A percentile compares a stretch with the other conserved stretches of the same genome.
Conservation (phyloP, 2,329 filamentous ascomycete species). For the Aspergillus calidoustus region DNA sequence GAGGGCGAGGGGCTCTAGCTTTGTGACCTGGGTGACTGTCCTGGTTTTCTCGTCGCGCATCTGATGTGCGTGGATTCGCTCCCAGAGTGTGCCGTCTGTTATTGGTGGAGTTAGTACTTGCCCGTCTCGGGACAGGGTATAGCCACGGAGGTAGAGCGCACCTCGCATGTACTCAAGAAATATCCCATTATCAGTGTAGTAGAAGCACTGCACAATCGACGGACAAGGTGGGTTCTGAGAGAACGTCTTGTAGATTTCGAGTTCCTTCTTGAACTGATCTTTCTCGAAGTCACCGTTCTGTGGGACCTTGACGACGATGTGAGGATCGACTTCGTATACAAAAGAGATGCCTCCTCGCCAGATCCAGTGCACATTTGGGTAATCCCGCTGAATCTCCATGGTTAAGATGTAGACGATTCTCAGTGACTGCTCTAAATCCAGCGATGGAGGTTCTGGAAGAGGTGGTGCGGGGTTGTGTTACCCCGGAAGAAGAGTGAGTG, state of each 20-base stretch:
- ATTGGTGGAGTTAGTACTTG: too few species aligned
- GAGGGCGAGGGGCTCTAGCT: constrained; percentile 31
- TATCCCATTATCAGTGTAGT: constrained; percentile 23
- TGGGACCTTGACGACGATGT: constrained; percentile 35
- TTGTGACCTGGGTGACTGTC: constrained; percentile 32
- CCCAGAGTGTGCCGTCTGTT: constrained; percentile 26
- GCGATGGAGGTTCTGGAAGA: too few species aligned
- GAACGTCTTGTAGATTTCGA: constrained; percentile 30
- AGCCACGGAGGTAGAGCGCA: constrained; percentile 1
- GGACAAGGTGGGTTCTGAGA: constrained; percentile 28
- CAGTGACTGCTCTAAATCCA: too few species aligned
- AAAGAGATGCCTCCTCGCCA: constrained; percentile 32
- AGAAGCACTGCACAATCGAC: constrained; percentile 32
- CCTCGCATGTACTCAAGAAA: constrained; percentile 39
- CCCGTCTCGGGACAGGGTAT: too few species aligned
- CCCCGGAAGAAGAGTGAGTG: too few species aligned
- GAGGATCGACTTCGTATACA: constrained; percentile 34
- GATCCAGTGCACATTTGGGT: constrained; percentile 30
- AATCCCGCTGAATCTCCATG: constrained; percentile 28
- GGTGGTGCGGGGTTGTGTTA: too few species aligned
- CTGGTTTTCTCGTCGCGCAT: constrained; percentile 24
- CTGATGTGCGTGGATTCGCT: constrained; percentile 31
- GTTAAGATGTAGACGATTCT: neutral
- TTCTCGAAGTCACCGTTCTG: constrained; percentile 30
- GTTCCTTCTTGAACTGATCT: constrained; percentile 31